Evolutionary conservation across 2,329 filamentous ascomycete species (phyloP).

Genomic region (Botrytis pseudocinerea): DNA sequence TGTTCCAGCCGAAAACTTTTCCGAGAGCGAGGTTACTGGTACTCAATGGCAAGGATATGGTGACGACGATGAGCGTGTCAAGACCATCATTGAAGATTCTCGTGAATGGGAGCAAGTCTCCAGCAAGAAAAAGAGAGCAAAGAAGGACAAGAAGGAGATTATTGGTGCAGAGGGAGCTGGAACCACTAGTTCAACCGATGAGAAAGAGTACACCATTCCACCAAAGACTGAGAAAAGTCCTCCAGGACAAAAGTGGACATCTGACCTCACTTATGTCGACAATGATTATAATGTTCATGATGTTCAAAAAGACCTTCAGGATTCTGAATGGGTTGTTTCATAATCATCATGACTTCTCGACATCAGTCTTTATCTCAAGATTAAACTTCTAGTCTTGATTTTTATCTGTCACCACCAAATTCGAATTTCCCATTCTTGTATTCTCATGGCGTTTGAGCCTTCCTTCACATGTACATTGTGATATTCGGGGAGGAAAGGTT

Average conservation of each 20-base stretch:
- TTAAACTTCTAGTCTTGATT: constrained; percentile 12
- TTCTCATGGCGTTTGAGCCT: constrained; percentile 24
- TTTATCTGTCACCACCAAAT: constrained; percentile 2
- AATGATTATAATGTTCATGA: constrained; percentile 30
- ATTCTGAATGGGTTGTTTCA: constrained; percentile 41
- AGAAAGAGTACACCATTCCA: constrained; percentile 31
- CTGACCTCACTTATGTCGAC: constrained; percentile 29
- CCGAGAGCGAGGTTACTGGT: constrained; percentile 31
- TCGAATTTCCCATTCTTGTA: constrained; percentile 17
- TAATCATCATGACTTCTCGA: constrained; percentile 22
- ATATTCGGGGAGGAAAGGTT: constrained; percentile 17
- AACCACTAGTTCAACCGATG: constrained; percentile 27
- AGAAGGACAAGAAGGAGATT: constrained; percentile 32
- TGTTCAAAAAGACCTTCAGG: constrained; percentile 29
- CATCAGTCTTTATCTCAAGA: constrained; percentile 6
- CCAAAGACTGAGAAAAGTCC: constrained; percentile 30
- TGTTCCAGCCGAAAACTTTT: constrained; percentile 34
- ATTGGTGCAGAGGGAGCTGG: constrained; percentile 31
- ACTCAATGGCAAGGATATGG: constrained; percentile 37
- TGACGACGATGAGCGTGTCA: constrained; percentile 63
- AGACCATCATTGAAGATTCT: constrained; percentile 54
- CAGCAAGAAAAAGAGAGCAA: constrained; percentile 39
- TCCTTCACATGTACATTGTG: constrained; percentile 22
- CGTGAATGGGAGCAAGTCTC: constrained; percentile 60
- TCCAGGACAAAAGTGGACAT: constrained; percentile 35